Evolutionary conservation across 2,329 filamentous ascomycete species (phyloP).

Genomic region (Huntiella decipiens): DNA sequence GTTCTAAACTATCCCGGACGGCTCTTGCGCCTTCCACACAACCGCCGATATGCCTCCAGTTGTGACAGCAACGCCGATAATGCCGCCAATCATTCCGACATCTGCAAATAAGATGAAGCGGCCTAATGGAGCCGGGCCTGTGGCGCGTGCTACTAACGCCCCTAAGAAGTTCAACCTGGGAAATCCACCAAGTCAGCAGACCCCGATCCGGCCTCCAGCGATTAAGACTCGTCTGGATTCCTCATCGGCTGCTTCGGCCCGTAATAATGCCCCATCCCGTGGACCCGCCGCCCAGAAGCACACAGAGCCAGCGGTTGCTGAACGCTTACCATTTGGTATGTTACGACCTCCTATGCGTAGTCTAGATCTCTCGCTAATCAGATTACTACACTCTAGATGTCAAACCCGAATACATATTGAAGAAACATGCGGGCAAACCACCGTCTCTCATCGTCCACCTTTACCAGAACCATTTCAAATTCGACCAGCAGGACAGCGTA

Average conservation of each 20-base stretch:
- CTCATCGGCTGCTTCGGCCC: conserved; percentile 22
- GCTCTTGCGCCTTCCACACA: neutral
- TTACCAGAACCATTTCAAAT: conserved; percentile 69
- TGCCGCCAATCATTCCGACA: conserved; percentile 17
- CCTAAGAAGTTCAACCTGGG: conserved; percentile 32
- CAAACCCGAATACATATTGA: conserved; percentile 60
- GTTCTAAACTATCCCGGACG: neutral
- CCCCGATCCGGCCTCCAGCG: conserved; percentile 8
- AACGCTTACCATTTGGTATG: conserved; percentile 35
- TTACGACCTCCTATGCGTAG: neutral
- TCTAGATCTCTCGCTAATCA: conserved; percentile 8
- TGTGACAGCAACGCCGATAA: conserved; percentile 28
- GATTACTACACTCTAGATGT: conserved; percentile 33
- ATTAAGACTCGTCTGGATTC: conserved; percentile 23
- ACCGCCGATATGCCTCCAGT: conserved; percentile 32
- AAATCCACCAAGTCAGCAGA: conserved; percentile 21
- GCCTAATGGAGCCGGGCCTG: conserved; percentile 38
- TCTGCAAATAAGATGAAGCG: conserved; percentile 43
- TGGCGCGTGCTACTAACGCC: conserved; percentile 40
- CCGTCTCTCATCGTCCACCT: conserved; percentile 79
- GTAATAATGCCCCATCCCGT: conserved; percentile 16
- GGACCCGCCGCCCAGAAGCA: conserved; percentile 24
- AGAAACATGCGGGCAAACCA: conserved; percentile 53
- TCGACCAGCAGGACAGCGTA: conserved; percentile 84
- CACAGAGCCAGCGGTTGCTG: conserved; percentile 19